Percentiles rank a stretch among this genome's conserved stretches.
Evolutionary conservation across 495 filamentous ascomycete genomes (phyloP).

Genomic region (Mytilinidion resinicola): DNA sequence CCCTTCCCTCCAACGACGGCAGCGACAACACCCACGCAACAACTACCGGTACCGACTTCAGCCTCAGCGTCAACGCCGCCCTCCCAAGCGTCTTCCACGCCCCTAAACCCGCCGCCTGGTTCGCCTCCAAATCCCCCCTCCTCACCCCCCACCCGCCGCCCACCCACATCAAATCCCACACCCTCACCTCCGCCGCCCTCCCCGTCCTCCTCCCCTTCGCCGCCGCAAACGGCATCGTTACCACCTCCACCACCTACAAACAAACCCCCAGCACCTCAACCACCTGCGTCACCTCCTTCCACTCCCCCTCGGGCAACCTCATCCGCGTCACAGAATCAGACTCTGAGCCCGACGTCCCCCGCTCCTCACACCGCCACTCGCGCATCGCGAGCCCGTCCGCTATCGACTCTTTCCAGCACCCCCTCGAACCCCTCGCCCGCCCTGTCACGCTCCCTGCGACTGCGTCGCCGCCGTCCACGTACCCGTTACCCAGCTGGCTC

Average conservation of each 20-base stretch:
- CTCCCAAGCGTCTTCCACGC: too few species aligned
- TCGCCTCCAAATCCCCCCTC: too few species aligned
- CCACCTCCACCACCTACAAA: background rate
- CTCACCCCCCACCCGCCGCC: background rate
- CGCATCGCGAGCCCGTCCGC: background rate
- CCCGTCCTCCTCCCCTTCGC: slow-evolving; percentile 23
- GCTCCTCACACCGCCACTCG: background rate
- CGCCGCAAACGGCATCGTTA: slow-evolving; percentile 17
- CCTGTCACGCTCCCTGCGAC: slow-evolving; percentile 9
- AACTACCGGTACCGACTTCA: background rate
- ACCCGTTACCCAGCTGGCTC: background rate
- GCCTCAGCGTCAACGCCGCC: too few species aligned
- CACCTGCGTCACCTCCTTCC: slow-evolving; percentile 8
- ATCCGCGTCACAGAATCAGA: slow-evolving; percentile 4
- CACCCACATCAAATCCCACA: background rate
- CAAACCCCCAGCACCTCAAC: background rate
- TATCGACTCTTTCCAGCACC: background rate
- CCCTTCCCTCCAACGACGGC: background rate
- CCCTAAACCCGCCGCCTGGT: too few species aligned
- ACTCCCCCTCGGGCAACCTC: slow-evolving; percentile 20
- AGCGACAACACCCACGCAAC: background rate
- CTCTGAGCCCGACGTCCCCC: too few species aligned
- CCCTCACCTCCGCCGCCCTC: slow-evolving; percentile 24
- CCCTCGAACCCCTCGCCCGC: slow-evolving; percentile 1
- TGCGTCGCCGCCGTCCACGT: background rate